Evolutionary conservation across 495 filamentous ascomycete genomes (phyloP).

Genomic region (Aspergillus bridgeri): DNA sequence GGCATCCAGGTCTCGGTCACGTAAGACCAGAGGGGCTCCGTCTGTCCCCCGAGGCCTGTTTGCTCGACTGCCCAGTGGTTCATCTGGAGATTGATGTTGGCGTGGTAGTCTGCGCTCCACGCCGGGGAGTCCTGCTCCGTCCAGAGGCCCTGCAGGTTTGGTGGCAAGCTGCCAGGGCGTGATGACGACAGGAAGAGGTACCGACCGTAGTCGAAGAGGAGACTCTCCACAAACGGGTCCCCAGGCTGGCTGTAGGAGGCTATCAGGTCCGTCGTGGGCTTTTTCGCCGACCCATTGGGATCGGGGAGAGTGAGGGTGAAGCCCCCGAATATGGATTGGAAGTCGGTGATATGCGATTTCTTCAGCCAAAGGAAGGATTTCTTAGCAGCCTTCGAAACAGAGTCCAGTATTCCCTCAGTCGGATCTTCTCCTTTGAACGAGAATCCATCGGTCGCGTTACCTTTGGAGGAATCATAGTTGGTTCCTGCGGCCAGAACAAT

Average conservation of each 20-base stretch:
- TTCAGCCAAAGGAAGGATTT: constrained; percentile 28
- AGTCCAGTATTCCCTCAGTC: constrained; percentile 25
- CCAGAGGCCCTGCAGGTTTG: constrained; percentile 49
- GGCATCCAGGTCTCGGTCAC: constrained; percentile 52
- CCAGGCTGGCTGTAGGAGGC: constrained; percentile 29
- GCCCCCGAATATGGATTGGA: constrained; percentile 25
- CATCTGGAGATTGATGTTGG: constrained; percentile 54
- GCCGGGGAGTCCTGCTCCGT: constrained; percentile 25
- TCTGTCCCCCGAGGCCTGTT: constrained; percentile 31
- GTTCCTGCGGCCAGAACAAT: constrained; percentile 43
- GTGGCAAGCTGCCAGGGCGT: constrained; percentile 38
- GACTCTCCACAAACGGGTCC: constrained; percentile 41
- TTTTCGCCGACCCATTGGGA: constrained; percentile 23
- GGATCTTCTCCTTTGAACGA: constrained; percentile 48
- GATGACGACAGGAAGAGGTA: constrained; percentile 43
- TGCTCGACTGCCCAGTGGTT: constrained; percentile 43
- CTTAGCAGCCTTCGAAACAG: constrained; percentile 24
- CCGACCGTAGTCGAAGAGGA: constrained; percentile 44
- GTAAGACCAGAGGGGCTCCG: constrained; percentile 39
- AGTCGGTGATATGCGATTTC: constrained; percentile 39
- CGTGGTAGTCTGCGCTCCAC: constrained; percentile 50
- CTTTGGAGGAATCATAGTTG: constrained; percentile 43
- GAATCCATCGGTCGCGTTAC: constrained; percentile 35
- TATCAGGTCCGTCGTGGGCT: constrained; percentile 39
- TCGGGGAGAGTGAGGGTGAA: constrained; percentile 45